Evolutionary conservation across 1,284 basidiomycete species (phyloP).

Genomic region (Jaminaea rosea): DNA sequence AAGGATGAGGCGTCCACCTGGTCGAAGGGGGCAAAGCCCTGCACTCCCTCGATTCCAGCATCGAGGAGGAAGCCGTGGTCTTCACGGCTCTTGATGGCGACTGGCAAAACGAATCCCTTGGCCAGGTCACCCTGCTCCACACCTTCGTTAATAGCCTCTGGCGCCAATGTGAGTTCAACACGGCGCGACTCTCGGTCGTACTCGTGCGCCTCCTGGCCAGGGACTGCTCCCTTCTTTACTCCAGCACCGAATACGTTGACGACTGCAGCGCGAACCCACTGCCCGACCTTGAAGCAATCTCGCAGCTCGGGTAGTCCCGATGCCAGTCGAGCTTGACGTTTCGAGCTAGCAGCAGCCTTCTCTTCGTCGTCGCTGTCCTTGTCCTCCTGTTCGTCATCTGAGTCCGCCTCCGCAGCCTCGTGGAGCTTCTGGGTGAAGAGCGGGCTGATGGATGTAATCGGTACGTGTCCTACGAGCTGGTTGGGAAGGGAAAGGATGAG

Average conservation of each 20-base stretch:
- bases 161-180: constrained; percentile 79
- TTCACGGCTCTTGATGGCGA: constrained; percentile 62
- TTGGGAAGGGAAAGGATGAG: constrained; percentile 87
- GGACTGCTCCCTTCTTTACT: constrained; percentile 59
- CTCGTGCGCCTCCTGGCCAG: constrained; percentile 33
- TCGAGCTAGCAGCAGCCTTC: constrained; percentile 5
- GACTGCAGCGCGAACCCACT: constrained; percentile 76
- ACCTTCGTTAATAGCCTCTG: constrained; percentile 74
- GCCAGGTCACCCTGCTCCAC: constrained; percentile 70
- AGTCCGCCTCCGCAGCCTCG: constrained; percentile 47
- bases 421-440: constrained; percentile 63
- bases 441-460: constrained; percentile 85
- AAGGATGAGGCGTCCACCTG: constrained; percentile 23
- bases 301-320: constrained; percentile 34
- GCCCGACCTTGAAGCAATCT: constrained; percentile 71
- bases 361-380: constrained; percentile 51
- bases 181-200: constrained; percentile 38
- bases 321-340: constrained; percentile 6
- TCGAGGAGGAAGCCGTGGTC: constrained; percentile 91
- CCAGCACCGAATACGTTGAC: constrained; percentile 55
- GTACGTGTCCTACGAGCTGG: constrained; percentile 87
- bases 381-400: constrained; percentile 53
- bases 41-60: constrained; percentile 54
- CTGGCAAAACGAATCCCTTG: constrained; percentile 29
- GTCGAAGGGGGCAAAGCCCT: constrained; percentile 38